Conservation (phyloP, 2,329 filamentous ascomycete genomes). For the Cercospora sp. region DNA sequence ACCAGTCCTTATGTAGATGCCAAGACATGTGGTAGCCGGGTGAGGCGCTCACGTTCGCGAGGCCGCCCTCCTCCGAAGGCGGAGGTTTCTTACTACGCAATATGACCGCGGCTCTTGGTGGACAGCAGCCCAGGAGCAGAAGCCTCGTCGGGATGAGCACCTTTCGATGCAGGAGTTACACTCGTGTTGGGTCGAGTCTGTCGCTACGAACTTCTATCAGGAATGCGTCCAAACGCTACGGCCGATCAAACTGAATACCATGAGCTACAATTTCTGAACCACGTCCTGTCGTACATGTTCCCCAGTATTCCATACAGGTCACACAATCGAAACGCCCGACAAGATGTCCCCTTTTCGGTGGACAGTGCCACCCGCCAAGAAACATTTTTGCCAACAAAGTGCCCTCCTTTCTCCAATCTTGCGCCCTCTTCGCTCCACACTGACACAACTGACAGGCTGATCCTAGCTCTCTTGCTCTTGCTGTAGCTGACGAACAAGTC, state of each 20-base stretch:
- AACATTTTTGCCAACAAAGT: not conserved
- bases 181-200: not conserved
- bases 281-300: not conserved
- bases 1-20: constrained; percentile 4
- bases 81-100: not conserved
- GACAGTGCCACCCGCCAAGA: not conserved
- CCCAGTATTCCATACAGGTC: not conserved
- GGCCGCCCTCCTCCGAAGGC: not conserved
- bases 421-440: not conserved
- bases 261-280: not conserved
- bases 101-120: not conserved
- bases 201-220: not conserved
- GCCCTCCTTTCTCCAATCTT: not conserved
- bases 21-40: not conserved
- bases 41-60: constrained; percentile 1
- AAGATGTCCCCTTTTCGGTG: not conserved
- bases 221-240: not conserved
- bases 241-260: not conserved
- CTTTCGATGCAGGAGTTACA: not conserved
- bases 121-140: not conserved
- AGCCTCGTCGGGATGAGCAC: not conserved
- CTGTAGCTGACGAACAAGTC: not conserved
- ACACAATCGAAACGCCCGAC: not conserved
- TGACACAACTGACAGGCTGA: not conserved
- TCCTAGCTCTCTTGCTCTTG: not conserved